phyloP scores from a whole-genome alignment of 2,329 filamentous ascomycete genomes.

The Xylaria sp. region DNA sequence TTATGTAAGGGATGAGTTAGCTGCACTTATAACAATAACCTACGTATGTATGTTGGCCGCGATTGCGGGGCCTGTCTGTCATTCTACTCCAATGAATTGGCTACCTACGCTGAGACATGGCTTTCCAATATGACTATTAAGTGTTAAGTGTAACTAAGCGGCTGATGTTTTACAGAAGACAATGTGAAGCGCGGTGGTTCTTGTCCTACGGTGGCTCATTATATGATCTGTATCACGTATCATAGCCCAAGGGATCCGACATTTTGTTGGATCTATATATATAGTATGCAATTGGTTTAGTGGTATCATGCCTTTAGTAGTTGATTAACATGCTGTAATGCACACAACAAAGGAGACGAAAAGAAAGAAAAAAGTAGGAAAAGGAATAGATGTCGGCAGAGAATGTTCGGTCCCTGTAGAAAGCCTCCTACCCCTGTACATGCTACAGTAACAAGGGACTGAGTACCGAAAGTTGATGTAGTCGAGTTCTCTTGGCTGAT shows the following conservation, averaged over 20 bases:
- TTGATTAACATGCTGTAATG: constrained; percentile 43
- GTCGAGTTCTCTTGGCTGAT: constrained; percentile 1
- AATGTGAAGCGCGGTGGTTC: neutral
- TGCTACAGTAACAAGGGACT: constrained; percentile 6
- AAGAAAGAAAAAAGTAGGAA: constrained; percentile 9
- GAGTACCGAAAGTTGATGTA: neutral
- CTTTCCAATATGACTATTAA: neutral
- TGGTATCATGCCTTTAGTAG: constrained; percentile 50
- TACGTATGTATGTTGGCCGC: neutral
- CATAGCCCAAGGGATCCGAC: neutral
- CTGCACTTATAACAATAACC: neutral
- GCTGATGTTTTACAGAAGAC: neutral
- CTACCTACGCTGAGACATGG: neutral
- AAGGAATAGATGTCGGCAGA: neutral
- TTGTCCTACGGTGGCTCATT: neutral
- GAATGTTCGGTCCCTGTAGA: constrained; percentile 4
- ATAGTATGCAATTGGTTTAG: constrained; percentile 49
- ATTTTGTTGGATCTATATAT: constrained; percentile 49
- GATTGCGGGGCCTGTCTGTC: neutral
- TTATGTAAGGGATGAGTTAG: neutral
- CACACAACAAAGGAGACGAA: constrained; percentile 40
- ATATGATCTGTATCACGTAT: neutral
- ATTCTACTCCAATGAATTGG: neutral
- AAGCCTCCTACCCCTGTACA: neutral
- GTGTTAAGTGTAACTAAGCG: neutral